A percentile compares a stretch with the other conserved stretches of the same genome.
Evolutionary conservation across 2,329 filamentous ascomycete species (phyloP).

Genomic region (Xylaria sp.): DNA sequence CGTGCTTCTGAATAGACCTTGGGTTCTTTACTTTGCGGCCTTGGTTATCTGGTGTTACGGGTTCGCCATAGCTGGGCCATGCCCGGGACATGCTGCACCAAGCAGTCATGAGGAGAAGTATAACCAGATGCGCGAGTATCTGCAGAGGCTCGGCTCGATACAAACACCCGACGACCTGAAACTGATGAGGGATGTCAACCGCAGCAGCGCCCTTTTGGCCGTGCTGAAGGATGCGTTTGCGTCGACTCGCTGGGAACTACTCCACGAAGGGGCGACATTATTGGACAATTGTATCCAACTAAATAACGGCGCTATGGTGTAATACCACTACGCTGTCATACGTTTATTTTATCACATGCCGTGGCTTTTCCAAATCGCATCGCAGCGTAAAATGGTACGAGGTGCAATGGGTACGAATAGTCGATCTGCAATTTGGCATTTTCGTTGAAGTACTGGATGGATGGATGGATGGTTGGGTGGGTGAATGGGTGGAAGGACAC

Average conservation of each 20-base stretch:
- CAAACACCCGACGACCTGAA: constrained; percentile 81
- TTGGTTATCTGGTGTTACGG: constrained; percentile 97
- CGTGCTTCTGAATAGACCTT: constrained; percentile 88
- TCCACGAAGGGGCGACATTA: constrained; percentile 85
- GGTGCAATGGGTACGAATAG: constrained; percentile 22
- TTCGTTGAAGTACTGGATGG: constrained; percentile 35
- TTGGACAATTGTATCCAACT: constrained; percentile 81
- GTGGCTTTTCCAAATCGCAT: constrained; percentile 1
- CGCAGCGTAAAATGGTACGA: constrained; percentile 2
- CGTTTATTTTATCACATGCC: background rate
- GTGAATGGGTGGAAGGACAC: too few species aligned
- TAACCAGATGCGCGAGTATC: constrained; percentile 81
- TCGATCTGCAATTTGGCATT: constrained; percentile 22
- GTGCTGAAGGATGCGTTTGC: constrained; percentile 84
- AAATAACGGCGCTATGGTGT: constrained; percentile 50
- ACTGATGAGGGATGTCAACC: constrained; percentile 78
- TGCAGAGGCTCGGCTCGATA: constrained; percentile 77
- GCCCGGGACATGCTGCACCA: constrained; percentile 63
- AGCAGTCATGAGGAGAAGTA: constrained; percentile 72
- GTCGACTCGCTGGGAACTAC: constrained; percentile 87
- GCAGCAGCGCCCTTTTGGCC: constrained; percentile 82
- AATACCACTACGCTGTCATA: constrained; percentile 13
- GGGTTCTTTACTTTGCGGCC: constrained; percentile 93
- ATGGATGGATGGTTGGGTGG: too few species aligned
- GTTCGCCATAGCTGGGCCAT: constrained; percentile 85